phyloP scores from a whole-genome alignment of 352 stramenopile genomes.

The Phytophthora crassamura region DNA sequence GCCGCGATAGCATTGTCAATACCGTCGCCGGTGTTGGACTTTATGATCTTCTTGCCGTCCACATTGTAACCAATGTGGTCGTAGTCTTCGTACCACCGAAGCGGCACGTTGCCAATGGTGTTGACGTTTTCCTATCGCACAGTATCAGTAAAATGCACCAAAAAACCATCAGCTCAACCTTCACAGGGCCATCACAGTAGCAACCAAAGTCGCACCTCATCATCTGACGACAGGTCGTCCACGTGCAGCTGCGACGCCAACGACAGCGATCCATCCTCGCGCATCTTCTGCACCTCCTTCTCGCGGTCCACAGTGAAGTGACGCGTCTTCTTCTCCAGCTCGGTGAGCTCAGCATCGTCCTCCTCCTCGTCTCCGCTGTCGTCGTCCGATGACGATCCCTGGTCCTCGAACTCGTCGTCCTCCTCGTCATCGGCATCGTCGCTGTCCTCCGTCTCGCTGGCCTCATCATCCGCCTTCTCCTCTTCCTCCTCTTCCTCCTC shows the following conservation, averaged over 20 bases:
- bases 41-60: constrained; percentile 96
- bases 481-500: constrained; percentile 32
- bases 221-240: constrained; percentile 99
- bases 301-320: constrained; percentile 75
- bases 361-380: constrained; percentile 70
- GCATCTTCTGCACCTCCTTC: constrained; percentile 84
- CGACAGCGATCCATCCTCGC: constrained; percentile 84
- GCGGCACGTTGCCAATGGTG: constrained; percentile 97
- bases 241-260: constrained; percentile 94
- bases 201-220: constrained; percentile 74
- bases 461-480: constrained; percentile 44
- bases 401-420: constrained; percentile 85
- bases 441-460: constrained; percentile 64
- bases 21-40: constrained; percentile 88
- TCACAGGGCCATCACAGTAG: constrained; percentile 38
- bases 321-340: constrained; percentile 86
- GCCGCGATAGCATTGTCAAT: constrained; percentile 91
- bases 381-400: constrained; percentile 85
- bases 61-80: constrained; percentile 99
- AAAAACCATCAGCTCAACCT: background rate
- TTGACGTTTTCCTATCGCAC: constrained; percentile 89
- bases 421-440: constrained; percentile 73
- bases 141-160: background rate
- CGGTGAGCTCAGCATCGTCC: constrained; percentile 73
- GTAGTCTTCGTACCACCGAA: constrained; percentile 99